Evolutionary conservation across 2,329 filamentous ascomycete genomes (phyloP).

Genomic region (Phaeosphaeria sp.): DNA sequence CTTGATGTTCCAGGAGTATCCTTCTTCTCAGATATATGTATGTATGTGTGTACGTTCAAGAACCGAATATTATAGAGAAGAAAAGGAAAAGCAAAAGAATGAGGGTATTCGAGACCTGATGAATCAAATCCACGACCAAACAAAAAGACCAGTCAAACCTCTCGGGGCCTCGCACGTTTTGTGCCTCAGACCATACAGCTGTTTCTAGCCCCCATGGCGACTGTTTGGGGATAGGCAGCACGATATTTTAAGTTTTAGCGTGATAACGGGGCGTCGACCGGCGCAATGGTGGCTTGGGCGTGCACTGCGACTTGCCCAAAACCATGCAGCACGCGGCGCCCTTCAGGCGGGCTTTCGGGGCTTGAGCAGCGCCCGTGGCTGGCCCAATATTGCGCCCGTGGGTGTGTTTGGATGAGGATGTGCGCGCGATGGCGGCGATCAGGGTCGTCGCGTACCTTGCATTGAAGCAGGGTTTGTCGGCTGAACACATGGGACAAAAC

Average conservation of each 20-base stretch:
- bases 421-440: conserved; percentile 2
- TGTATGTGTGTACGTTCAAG: background rate
- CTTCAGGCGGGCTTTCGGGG: background rate
- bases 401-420: conserved; percentile 3
- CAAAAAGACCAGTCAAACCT: background rate
- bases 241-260: conserved; percentile 5
- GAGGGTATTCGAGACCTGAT: background rate
- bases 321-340: background rate
- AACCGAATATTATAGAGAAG: background rate
- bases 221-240: conserved; percentile 1
- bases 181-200: conserved; percentile 1
- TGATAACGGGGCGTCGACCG: background rate
- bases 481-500: background rate
- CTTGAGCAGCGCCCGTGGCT: background rate
- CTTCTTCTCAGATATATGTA: no score
- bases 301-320: conserved; percentile 3
- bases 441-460: conserved; percentile 1
- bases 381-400: background rate
- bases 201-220: conserved; percentile 2
- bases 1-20: background rate
- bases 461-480: background rate
- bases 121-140: background rate
- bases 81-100: background rate
- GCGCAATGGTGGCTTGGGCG: conserved; percentile 2
- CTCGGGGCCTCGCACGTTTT: conserved; percentile 10